Evolutionary conservation across 2,329 filamentous ascomycete genomes (phyloP).

Genomic region (Epichloe aotearoae): DNA sequence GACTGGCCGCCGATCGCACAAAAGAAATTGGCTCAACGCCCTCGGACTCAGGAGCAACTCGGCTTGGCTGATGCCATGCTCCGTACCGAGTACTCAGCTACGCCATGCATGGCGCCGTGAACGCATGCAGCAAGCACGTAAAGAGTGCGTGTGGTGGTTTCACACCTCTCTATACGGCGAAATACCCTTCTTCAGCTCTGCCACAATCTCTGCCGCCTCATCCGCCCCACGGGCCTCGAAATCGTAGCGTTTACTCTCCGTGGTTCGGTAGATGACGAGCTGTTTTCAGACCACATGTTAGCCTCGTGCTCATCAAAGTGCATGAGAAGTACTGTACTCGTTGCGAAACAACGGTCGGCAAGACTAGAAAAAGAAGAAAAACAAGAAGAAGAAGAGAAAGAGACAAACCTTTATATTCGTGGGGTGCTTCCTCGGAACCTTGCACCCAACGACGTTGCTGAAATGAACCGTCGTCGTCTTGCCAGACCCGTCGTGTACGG

Average conservation of each 20-base stretch:
- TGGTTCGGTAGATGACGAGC: constrained; percentile 60
- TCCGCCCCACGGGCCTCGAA: constrained; percentile 63
- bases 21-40: too few relatives aligned
- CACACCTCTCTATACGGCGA: constrained; percentile 46
- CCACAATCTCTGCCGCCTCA: constrained; percentile 68
- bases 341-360: too few relatives aligned
- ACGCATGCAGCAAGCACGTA: too few relatives aligned
- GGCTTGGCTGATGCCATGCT: not conserved
- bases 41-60: not conserved
- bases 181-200: constrained; percentile 64
- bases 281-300: constrained; percentile 16
- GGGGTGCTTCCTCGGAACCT: constrained; percentile 66
- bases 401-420: constrained; percentile 59
- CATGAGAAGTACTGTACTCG: too few relatives aligned
- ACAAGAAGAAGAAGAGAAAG: not conserved
- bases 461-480: constrained; percentile 77
- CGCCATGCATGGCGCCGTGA: not conserved
- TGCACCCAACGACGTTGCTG: constrained; percentile 68
- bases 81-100: not conserved
- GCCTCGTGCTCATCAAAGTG: not conserved
- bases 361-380: not conserved
- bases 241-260: constrained; percentile 70
- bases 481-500: constrained; percentile 46
- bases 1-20: too few relatives aligned
- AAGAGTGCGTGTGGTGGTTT: too few relatives aligned